phyloP scores from a whole-genome alignment of 257 asterid species.

The Cordia subcordata region DNA sequence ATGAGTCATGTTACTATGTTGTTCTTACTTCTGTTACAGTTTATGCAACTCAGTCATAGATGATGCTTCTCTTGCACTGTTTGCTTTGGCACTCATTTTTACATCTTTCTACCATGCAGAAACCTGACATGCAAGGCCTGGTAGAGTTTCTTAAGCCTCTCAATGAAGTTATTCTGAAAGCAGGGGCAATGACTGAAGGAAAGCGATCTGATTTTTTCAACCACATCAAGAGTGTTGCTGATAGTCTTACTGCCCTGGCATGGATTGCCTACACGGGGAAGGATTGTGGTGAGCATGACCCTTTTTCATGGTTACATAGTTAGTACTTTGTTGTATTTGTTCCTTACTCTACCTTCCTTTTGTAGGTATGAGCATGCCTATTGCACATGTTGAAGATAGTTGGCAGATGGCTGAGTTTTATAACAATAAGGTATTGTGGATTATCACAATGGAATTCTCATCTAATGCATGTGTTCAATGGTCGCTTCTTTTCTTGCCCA shows the following conservation, averaged over 20 bases:
- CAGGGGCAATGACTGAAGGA: constrained; percentile 76
- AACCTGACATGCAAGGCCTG: constrained; percentile 72
- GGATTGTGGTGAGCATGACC: constrained; percentile 62
- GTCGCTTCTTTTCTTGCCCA: too few species aligned
- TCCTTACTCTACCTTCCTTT: constrained; percentile 10
- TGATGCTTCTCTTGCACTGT: background rate
- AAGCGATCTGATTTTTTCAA: constrained; percentile 66
- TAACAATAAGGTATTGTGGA: constrained; percentile 63
- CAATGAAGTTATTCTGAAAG: constrained; percentile 65
- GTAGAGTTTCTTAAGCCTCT: constrained; percentile 82
- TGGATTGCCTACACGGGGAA: constrained; percentile 97
- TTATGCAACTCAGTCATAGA: too few species aligned
- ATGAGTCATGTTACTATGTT: too few species aligned
- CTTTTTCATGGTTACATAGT: background rate
- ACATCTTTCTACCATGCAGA: constrained; percentile 42
- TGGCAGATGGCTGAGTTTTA: constrained; percentile 99
- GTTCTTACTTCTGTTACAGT: too few species aligned
- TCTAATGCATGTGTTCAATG: background rate
- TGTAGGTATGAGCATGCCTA: constrained; percentile 96
- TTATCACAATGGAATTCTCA: background rate
- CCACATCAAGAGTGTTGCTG: constrained; percentile 89
- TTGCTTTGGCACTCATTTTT: background rate
- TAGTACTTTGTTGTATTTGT: constrained; percentile 1
- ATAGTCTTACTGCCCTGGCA: constrained; percentile 77
- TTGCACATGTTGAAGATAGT: constrained; percentile 93